Evolutionary conservation across 768 basidiomycete genomes (phyloP), one percentile per base, ranked within the genome.

Genomic region (Tylopilus plumbeoviolaceoides): DNA sequence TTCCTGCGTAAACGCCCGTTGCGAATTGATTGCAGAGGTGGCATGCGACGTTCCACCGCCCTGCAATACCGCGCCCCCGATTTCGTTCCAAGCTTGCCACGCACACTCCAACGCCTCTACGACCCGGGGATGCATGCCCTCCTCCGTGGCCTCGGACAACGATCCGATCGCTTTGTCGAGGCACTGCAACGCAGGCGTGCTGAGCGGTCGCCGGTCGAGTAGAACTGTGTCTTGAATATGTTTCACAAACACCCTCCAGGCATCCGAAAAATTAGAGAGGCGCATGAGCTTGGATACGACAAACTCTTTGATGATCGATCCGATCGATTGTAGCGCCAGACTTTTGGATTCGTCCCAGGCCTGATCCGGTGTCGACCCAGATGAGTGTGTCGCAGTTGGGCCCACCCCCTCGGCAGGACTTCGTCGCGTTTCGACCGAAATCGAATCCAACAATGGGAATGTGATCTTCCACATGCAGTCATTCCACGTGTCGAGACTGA

Each of bases 381-480:
- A 46, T 2, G 51, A 39, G 25, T 51, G 47, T 5, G 47, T 44
- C 2, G 44, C 38, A 20, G 52, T 38, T 11, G 54, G 55, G 18
- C 56, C 60, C 9, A 49, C 46, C 14, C 54, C 42, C 28, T 67
- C 59, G 11, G 44, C n/a, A 9, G 63, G 47, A 21, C 49, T 51
- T 17, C 71, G 73, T 36, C 80, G 79, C 27, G 83, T 82, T 53
- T 83, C 79, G 21, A 69, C 61, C 0, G 82, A 85, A 53, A 87
- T 76, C 20, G 84, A 75, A 45, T 91, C 87, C 53, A 97, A 70
- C 4, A 98, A 74, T 7, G 93, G 93, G 70, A 95, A 91, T 12
- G 90, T 83, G 51, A 98, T 80, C 64, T 86, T 85, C 87, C 91
- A 93, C n/a, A 95, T 76, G 54, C 92, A 92, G 48, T 90, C 83